A percentile compares a stretch with the other conserved stretches of the same genome.
Evolutionary conservation across 2,329 filamentous ascomycete species (phyloP).

Genomic region (Colletotrichum kahawae): DNA sequence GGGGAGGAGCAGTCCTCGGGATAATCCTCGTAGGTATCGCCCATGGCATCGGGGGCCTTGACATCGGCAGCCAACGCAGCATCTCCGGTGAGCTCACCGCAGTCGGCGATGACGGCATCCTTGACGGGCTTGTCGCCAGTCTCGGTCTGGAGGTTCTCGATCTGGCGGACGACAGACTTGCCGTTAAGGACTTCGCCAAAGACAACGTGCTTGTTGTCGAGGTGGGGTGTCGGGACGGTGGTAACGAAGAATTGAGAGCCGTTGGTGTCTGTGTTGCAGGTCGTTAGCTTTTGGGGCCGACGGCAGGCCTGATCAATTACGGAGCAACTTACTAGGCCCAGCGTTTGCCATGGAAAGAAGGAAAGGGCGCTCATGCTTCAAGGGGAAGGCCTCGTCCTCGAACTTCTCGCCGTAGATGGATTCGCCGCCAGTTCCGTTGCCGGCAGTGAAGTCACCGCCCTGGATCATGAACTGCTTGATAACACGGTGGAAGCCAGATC

Average conservation of each 20-base stretch:
- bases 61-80: conserved; percentile 70
- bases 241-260: conserved; percentile 99
- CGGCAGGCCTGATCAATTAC: neutral
- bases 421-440: conserved; percentile 94
- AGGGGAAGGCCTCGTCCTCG: conserved; percentile 92
- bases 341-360: conserved; percentile 98
- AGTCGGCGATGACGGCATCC: conserved; percentile 79
- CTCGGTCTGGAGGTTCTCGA: conserved; percentile 83
- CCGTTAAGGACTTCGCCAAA: conserved; percentile 94
- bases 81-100: conserved; percentile 80
- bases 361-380: conserved; percentile 92
- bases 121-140: conserved; percentile 77
- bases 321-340: conserved; percentile 71
- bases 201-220: conserved; percentile 96
- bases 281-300: neutral
- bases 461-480: conserved; percentile 99
- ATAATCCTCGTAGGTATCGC: conserved; percentile 94
- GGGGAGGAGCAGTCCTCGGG: conserved; percentile 78
- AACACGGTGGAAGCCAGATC: conserved; percentile 90
- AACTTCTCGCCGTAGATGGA: conserved; percentile 98
- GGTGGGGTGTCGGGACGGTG: conserved; percentile 90
- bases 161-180: conserved; percentile 87
- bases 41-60: conserved; percentile 78
- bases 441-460: conserved; percentile 94
- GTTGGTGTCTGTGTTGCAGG: conserved; percentile 72